Evolutionary conservation across 371 early-diverging fungal species (phyloP), one percentile per base, ranked within the genome.

Genomic region (Lichtheimia ramosa): DNA sequence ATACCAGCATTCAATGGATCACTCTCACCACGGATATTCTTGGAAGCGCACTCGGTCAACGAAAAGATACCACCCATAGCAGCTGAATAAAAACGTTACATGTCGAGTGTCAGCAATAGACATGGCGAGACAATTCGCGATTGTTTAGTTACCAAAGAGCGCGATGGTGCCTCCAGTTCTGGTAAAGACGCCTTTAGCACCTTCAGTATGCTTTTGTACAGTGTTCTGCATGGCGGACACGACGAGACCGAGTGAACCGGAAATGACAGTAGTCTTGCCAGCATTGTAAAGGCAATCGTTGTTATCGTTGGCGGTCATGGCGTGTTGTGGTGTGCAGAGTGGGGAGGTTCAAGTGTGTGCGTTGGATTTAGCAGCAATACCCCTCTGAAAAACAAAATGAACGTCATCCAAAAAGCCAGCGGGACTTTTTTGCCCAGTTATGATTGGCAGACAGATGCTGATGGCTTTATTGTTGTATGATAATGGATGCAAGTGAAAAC

Each of bases 21-120:
- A 60, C 88, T 86, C 62, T 85, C 76, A 63, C 79, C 81, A 60
- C 91, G 88, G 59, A 79, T 68, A 58, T 79, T 74, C 41, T 80
- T 70, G n/a, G 80, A 75, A 28, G 78, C 79, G 43, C 83, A 80
- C 59, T 87, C 89, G 49, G 85, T 85, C 16, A 87, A 78, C 43
- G 89, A 79, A 77, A 87, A 91, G 48, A 89, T 79, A 75, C 91
- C 91, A 60, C 90, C 91, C 86, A 91, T 88, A 16, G 88, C 91
- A 65, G 89, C 91, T 88, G 74, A 39, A 53, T 27, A 41, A 52
- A n/a, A n/a, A n/a, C n/a, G 20, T 40, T 28, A 21, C 25, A 8
- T 25, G 25, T 13, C 13, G 5, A 25, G n/a, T 39, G 40, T 53
- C 40, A 53, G 53, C 40, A 18, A 40, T 23, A 23, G 3, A 25